A percentile compares a stretch with the other conserved stretches of the same genome.
phyloP scores from a whole-genome alignment of 345 rosid genomes.

The Dimocarpus longan region DNA sequence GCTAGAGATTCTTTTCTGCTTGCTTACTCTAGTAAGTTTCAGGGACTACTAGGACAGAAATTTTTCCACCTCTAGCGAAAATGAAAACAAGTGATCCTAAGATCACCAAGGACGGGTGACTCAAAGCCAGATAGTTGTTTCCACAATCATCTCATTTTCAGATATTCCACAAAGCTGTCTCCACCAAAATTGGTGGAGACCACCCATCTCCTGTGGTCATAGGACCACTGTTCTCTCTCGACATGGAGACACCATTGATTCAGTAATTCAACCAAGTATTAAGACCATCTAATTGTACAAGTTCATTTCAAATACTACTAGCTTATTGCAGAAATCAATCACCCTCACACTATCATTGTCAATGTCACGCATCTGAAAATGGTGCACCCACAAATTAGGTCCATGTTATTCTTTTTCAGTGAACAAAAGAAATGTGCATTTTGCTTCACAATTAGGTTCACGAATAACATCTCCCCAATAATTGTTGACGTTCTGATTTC shows the following conservation, averaged over 20 bases:
- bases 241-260: background rate
- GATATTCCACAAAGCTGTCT: conserved; percentile 11
- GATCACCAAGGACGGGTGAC: conserved; percentile 1
- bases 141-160: conserved; percentile 21
- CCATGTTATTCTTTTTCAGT: conserved; percentile 8
- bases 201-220: conserved; percentile 13
- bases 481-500: conserved; percentile 23
- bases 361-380: conserved; percentile 12
- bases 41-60: background rate
- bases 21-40: background rate
- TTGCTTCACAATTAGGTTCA: background rate
- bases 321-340: conserved; percentile 12
- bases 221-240: background rate
- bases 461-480: conserved; percentile 2
- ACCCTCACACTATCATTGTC: conserved; percentile 14
- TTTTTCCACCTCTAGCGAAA: background rate
- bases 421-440: background rate
- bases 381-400: conserved; percentile 7
- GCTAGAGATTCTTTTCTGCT: conserved; percentile 1
- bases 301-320: background rate
- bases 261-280: background rate
- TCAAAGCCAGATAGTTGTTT: background rate
- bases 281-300: background rate
- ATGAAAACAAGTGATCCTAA: conserved; percentile 11
- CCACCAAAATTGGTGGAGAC: conserved; percentile 3